Evolutionary conservation across 2,329 filamentous ascomycete species (phyloP).

Genomic region (Fusarium odoratissimum): DNA sequence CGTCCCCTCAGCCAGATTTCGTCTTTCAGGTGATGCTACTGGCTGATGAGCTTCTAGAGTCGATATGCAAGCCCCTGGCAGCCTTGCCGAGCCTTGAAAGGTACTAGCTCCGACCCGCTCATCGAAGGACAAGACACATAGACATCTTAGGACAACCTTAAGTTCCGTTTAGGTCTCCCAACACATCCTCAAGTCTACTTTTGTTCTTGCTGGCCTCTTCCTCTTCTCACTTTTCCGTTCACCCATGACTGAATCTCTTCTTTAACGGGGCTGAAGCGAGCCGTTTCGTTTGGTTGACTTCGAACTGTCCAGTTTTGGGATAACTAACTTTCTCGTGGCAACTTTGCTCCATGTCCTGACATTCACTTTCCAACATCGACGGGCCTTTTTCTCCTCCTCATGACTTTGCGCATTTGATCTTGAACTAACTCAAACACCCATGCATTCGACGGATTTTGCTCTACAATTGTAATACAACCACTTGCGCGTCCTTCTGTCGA

Average conservation of each 20-base stretch:
- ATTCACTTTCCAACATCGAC: conserved; percentile 18
- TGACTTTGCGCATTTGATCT: conserved; percentile 40
- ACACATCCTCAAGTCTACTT: conserved; percentile 25
- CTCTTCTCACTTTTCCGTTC: conserved; percentile 19
- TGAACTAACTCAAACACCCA: conserved; percentile 31
- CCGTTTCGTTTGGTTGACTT: conserved; percentile 21
- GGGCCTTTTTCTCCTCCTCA: conserved; percentile 31
- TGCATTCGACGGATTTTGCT: conserved; percentile 34
- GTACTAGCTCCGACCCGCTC: conserved; percentile 43
- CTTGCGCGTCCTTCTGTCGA: conserved; percentile 36
- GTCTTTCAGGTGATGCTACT: conserved; percentile 19
- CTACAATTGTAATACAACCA: conserved; percentile 33
- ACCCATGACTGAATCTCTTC: conserved; percentile 24
- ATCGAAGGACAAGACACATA: conserved; percentile 42
- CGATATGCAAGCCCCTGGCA: conserved; percentile 45
- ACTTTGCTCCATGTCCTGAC: conserved; percentile 31
- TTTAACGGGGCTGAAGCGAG: conserved; percentile 23
- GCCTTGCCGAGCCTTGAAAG: conserved; percentile 41
- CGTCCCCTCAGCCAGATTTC: conserved; percentile 14
- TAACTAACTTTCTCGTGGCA: conserved; percentile 18
- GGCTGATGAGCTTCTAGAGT: conserved; percentile 25
- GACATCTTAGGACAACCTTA: conserved; percentile 37
- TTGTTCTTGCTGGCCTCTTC: conserved; percentile 32
- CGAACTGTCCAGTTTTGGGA: conserved; percentile 11
- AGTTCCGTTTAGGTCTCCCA: conserved; percentile 19